Conservation (phyloP, 352 stramenopile genomes). For the Globisporangium takayamanum region DNA sequence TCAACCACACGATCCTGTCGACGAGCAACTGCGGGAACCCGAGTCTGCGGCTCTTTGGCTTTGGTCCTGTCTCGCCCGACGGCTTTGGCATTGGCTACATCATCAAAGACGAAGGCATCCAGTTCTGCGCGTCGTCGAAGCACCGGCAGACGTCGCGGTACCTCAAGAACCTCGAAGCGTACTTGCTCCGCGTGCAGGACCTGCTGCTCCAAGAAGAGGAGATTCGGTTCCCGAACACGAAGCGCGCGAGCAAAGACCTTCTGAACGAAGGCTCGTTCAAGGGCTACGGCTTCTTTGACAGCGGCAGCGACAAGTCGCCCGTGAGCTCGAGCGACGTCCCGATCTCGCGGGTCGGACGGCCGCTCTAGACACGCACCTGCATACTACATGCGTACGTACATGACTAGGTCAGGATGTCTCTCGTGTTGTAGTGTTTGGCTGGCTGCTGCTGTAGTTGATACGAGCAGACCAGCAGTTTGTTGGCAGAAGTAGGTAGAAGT, state of each 20-base stretch:
- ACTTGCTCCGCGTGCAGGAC: constrained; percentile 72
- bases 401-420: no score
- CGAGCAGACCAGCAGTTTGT: no score
- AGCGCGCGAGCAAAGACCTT: no score
- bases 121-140: constrained; percentile 81
- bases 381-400: no score
- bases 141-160: constrained; percentile 82
- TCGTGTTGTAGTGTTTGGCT: no score
- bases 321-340: constrained; percentile 6
- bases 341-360: constrained; percentile 9
- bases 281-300: constrained; percentile 80
- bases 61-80: constrained; percentile 90
- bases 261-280: constrained; percentile 12
- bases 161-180: constrained; percentile 76
- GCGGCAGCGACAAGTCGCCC: constrained; percentile 7
- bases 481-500: no score
- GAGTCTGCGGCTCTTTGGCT: constrained; percentile 91
- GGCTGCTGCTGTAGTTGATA: no score
- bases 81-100: constrained; percentile 97
- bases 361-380: background rate
- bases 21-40: constrained; percentile 97
- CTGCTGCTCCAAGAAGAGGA: constrained; percentile 45
- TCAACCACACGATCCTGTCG: constrained; percentile 94
- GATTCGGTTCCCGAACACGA: no score
- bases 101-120: constrained; percentile 93